A percentile compares a stretch with the other conserved stretches of the same genome.
phyloP scores from a whole-genome alignment of 2,329 filamentous ascomycete species.

The Fusarium hostae region DNA sequence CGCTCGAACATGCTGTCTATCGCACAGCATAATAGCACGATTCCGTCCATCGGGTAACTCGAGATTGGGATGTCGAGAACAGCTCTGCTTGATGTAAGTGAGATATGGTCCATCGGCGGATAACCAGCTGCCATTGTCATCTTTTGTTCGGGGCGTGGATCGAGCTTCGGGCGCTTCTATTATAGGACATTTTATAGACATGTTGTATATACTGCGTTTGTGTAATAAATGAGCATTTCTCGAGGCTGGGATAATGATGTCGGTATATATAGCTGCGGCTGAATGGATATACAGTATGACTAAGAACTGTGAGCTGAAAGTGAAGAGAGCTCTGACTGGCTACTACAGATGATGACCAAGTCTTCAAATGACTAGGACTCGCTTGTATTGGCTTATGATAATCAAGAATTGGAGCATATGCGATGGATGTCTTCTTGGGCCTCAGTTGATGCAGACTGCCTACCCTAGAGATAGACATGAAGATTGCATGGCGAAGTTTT shows the following conservation, averaged over 20 bases:
- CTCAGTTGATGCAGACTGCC: not conserved
- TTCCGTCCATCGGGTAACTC: slow-evolving; percentile 9
- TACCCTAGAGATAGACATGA: not conserved
- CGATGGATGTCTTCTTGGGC: not conserved
- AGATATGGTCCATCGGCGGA: slow-evolving; percentile 1
- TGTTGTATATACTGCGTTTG: not conserved
- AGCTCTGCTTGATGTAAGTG: slow-evolving; percentile 2
- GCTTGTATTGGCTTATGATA: not conserved
- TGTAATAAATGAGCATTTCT: not conserved
- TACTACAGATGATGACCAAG: not conserved
- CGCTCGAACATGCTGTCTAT: not conserved
- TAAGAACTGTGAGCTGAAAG: not conserved
- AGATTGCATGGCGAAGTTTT: not conserved
- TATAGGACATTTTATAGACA: not conserved
- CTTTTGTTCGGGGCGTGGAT: not conserved
- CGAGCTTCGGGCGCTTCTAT: not conserved
- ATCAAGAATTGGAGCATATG: not conserved
- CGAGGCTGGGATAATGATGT: not conserved
- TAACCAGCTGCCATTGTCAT: not conserved
- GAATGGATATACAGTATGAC: not conserved
- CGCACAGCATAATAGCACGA: not conserved
- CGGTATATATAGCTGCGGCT: not conserved
- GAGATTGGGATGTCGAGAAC: not conserved
- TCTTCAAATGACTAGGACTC: not conserved
- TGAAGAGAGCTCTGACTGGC: not conserved